phyloP scores from a whole-genome alignment of 306 rosid species.

The Citrullus colocynthis region DNA sequence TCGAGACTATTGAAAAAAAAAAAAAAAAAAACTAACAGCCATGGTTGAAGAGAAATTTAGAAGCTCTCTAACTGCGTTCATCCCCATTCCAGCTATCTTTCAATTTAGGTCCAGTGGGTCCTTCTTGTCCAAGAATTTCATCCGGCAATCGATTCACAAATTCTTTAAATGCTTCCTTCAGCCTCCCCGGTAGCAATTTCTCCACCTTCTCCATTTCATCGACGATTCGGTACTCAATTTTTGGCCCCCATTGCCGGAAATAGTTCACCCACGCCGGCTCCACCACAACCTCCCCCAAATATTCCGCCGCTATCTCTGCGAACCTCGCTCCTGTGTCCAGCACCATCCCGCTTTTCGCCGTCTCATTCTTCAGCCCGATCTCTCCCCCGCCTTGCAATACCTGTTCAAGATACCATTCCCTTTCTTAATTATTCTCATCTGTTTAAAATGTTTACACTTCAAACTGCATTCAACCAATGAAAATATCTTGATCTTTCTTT shows the following conservation, averaged over 20 bases:
- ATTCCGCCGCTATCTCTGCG: constrained; percentile 30
- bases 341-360: constrained; percentile 33
- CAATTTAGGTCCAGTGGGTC: constrained; percentile 72
- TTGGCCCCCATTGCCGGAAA: constrained; percentile 63
- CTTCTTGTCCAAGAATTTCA: constrained; percentile 55
- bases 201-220: constrained; percentile 30
- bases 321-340: constrained; percentile 26
- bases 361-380: constrained; percentile 55
- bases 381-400: constrained; percentile 39
- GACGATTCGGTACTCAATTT: constrained; percentile 20
- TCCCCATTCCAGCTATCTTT: constrained; percentile 58
- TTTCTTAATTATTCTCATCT: too few species aligned
- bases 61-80: constrained; percentile 15
- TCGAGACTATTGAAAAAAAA: too few species aligned
- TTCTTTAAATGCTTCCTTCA: constrained; percentile 17
- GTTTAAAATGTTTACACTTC: too few species aligned
- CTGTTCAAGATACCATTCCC: neutral
- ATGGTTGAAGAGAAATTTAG: neutral
- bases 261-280: constrained; percentile 62
- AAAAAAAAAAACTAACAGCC: neutral
- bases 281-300: constrained; percentile 24
- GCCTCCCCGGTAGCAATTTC: constrained; percentile 23
- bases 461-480: too few species aligned
- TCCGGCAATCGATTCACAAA: constrained; percentile 27
- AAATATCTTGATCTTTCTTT: too few species aligned